Evolutionary conservation across 2,329 filamentous ascomycete species (phyloP), one percentile per base, ranked within the genome.

Genomic region (Penicillium sp.): DNA sequence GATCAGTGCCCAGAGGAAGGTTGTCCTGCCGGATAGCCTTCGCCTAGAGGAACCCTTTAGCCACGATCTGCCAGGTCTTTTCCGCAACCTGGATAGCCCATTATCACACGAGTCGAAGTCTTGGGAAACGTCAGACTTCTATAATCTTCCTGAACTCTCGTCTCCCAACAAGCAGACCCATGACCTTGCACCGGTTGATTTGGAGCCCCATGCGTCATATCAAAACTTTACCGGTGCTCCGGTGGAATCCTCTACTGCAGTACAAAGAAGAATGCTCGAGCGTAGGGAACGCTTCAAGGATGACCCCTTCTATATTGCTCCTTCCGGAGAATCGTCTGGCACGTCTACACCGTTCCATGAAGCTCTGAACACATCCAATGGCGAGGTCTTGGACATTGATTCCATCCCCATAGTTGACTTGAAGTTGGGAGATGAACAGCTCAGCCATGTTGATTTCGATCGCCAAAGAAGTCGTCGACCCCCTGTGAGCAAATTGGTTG

Each of bases 381-480:
- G 87, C 2, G 86, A 88, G 2, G 88, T 90, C 44, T 78, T 97
- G 9, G 93, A 99, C 70, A 88, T 99, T 43, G 94, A 99, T 74
- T 85, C 91, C 2, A 99, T 99, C 66, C 94, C 94, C 2, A 93
- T 99, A 67, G 94, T 99, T 86, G 87, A 96, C 70, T 82, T 99
- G 46, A 87, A 95, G 60, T 82, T 97, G 8, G 87, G 87, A 33
- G 83, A 82, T 58, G 72, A 82, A 51, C 36, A 45, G 21, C 23
- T 53, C 33, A 19, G 41, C 47, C 53, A 41, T 53, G 45, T 46
- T 25, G 49, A 55, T 54, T 71, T 49, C 53, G 70, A 50, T 60
- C 66, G 65, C 58, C 48, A 60, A 57, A 70, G 58, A 62, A 74
- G 60, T 65, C 75, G 60, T 69, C 73, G 65, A 63, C 70, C 21